phyloP scores from a whole-genome alignment of 2,329 filamentous ascomycete genomes.

The Cercospora janseana region DNA sequence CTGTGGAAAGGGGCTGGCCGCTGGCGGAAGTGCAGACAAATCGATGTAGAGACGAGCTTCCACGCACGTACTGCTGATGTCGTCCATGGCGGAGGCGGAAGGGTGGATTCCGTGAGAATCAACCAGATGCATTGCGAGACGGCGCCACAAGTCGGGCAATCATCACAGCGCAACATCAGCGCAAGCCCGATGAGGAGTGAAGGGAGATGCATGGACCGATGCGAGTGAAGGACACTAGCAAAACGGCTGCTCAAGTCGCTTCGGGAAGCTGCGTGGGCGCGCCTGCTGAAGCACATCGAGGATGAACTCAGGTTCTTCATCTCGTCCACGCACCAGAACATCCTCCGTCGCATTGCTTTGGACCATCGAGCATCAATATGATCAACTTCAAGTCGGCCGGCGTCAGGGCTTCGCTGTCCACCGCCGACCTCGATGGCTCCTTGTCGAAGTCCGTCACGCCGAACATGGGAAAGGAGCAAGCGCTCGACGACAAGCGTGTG shows the following conservation, averaged over 20 bases:
- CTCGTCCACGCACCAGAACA: no score
- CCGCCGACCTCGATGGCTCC: slow-evolving; percentile 26
- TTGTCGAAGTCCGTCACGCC: slow-evolving; percentile 25
- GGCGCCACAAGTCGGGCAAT: no score
- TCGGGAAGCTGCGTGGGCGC: background rate
- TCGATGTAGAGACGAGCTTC: no score
- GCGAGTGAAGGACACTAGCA: background rate
- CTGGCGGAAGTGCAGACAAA: no score
- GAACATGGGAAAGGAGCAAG: slow-evolving; percentile 20
- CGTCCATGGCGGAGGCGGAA: no score
- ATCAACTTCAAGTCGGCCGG: slow-evolving; percentile 29
- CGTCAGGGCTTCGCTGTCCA: slow-evolving; percentile 30
- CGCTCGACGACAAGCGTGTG: slow-evolving; percentile 26
- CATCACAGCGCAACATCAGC: no score
- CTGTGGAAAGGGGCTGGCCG: no score
- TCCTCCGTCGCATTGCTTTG: background rate
- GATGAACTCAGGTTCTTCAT: no score
- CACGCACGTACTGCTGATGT: no score
- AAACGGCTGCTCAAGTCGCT: slow-evolving; percentile 1
- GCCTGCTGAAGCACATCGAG: background rate
- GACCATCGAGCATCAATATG: background rate
- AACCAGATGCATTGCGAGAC: no score
- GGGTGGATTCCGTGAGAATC: no score
- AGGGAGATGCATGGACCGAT: background rate
- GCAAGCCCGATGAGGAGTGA: background rate